Evolutionary conservation across 306 rosid genomes (phyloP).

Genomic region (Prunus salicina): DNA sequence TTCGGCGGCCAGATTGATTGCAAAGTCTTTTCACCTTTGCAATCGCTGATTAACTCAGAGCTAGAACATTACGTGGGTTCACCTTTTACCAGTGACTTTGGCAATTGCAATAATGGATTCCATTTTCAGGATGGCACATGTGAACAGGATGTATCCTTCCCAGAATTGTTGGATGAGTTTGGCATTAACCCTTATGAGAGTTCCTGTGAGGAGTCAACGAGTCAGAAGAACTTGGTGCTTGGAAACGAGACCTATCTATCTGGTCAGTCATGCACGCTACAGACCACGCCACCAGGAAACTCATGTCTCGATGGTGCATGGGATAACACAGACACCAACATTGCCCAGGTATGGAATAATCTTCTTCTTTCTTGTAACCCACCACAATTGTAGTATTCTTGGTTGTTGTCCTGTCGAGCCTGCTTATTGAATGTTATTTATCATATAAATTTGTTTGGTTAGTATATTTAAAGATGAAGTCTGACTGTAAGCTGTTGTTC

Average conservation of each 20-base stretch:
- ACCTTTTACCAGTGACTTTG: conserved; percentile 41
- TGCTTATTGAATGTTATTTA: background rate
- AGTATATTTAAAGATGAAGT: background rate
- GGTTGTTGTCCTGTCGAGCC: background rate
- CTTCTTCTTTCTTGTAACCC: background rate
- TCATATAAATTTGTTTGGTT: background rate
- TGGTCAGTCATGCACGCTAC: background rate
- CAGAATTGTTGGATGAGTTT: conserved; percentile 32
- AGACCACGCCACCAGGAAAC: conserved; percentile 10
- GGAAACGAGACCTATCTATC: conserved; percentile 11
- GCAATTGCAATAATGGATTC: conserved; percentile 20
- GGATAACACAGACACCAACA: conserved; percentile 1
- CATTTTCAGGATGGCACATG: conserved; percentile 35
- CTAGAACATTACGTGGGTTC: conserved; percentile 17
- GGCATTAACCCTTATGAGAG: conserved; percentile 16
- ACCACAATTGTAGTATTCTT: background rate
- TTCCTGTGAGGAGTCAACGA: conserved; percentile 28
- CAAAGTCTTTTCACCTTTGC: conserved; percentile 8
- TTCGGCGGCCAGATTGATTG: conserved; percentile 1
- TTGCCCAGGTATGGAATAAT: conserved; percentile 20
- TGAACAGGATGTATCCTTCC: conserved; percentile 31
- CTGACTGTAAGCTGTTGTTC: background rate
- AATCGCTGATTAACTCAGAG: background rate
- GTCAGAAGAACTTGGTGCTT: conserved; percentile 16
- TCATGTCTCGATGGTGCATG: conserved; percentile 13